Evolutionary conservation across 2,329 filamentous ascomycete species (phyloP), one percentile per base, ranked within the genome.

Genomic region (Sporothrix pseudoabietina): DNA sequence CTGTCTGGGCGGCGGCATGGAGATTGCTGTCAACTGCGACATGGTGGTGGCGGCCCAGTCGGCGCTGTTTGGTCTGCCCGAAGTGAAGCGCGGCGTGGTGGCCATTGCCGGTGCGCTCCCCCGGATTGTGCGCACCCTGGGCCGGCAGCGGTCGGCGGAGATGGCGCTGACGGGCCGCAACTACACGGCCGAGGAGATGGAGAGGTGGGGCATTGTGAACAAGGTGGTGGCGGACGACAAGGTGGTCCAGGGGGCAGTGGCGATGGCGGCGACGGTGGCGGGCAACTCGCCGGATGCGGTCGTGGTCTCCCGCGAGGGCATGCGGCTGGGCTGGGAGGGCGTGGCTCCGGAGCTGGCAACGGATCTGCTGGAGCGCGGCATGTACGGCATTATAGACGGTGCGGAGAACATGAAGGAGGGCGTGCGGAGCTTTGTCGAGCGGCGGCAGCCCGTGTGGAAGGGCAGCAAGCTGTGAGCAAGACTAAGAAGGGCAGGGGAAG

Each of bases 391-490:
- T 74, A 84, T 94, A 72, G 84, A 90, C 75, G 85, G 84, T 1
- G 91, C 89, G 0, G 90, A 92, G 77, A 95, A 95, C 80, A 89
- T 93, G 81, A 87, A 86, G 72, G 92, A 94, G 82, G 93, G 92
- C 0, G 84, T 94, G 26, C 83, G 80, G 81, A 92, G 91, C 74
- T 95, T 95, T 83, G 90, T 92, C 22, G 91, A 94, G 85, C 93
- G 90, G 85, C 85, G 91, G 78, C 86, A 87, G 81, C 88, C 92
- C 1, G 84, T 84, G 52, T 94, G 92, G 91, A 87, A 84, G 77
- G 84, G 88, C 73, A 90, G 88, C 78, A 90, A 89, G 80, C 77
- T 90, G 76, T 90, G 80, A 81, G 32, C 35, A 35, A 8, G n/a
- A n/a, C n/a, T n/a, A n/a, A n/a, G 5, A 4, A 3, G 8, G 35